Evolutionary conservation across 2,329 filamentous ascomycete genomes (phyloP).

Genomic region (Cladosporium sp.): DNA sequence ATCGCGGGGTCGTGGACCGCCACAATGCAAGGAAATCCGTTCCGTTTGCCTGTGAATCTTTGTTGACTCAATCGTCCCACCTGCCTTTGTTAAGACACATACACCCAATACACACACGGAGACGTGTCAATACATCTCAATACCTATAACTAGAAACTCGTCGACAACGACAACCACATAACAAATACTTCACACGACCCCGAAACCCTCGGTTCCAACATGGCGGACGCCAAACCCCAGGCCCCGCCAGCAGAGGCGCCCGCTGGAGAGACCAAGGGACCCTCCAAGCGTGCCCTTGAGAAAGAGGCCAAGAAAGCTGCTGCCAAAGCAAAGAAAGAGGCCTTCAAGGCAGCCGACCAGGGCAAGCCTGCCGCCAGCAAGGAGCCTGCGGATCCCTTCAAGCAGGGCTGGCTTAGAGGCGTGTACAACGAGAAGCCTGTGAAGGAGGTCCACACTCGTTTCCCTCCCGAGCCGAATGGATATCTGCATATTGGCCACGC

Average conservation of each 20-base stretch:
- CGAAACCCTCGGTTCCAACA: slow-evolving; percentile 18
- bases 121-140: neutral
- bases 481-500: slow-evolving; percentile 92
- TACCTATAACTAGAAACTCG: neutral
- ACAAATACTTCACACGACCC: neutral
- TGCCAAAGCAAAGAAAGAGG: slow-evolving; percentile 47
- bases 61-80: slow-evolving; percentile 16
- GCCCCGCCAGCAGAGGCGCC: slow-evolving; percentile 21
- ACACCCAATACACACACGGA: neutral
- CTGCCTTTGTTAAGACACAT: neutral
- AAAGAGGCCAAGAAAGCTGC: slow-evolving; percentile 54
- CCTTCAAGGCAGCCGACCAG: slow-evolving; percentile 41
- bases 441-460: slow-evolving; percentile 50
- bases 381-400: slow-evolving; percentile 50
- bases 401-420: slow-evolving; percentile 52
- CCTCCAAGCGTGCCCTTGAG: slow-evolving; percentile 52
- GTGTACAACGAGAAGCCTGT: slow-evolving; percentile 55
- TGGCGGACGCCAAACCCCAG: slow-evolving; percentile 34
- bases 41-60: slow-evolving; percentile 9
- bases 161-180: neutral
- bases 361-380: slow-evolving; percentile 35
- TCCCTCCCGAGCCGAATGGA: slow-evolving; percentile 73
- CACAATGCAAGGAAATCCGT: slow-evolving; percentile 11
- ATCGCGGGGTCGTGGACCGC: slow-evolving; percentile 9
- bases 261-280: slow-evolving; percentile 36